These are phyloP conservation scores for Pyrenophora seminiperda DNA, from an alignment of 2,329 filamentous ascomycete species.

Conservation along the genomic window DNA sequence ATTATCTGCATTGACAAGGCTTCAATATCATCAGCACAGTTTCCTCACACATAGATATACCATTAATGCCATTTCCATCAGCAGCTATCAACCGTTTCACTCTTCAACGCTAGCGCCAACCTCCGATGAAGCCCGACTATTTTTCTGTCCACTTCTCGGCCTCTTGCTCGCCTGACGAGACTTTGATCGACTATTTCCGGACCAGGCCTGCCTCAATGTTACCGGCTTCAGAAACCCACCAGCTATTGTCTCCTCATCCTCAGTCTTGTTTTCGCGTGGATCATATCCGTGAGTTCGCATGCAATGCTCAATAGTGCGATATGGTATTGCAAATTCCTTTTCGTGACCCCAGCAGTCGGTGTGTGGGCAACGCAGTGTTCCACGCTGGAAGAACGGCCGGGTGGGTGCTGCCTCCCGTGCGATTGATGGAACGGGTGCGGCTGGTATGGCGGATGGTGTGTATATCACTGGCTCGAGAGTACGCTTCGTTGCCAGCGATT, in stretches of 20 bases:
- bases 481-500: conserved; percentile 38
- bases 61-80: not conserved
- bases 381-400: conserved; percentile 36
- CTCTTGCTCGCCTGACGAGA: conserved; percentile 22
- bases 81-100: not conserved
- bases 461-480: conserved; percentile 42
- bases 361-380: conserved; percentile 42
- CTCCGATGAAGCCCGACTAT: conserved; percentile 1
- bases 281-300: conserved; percentile 52
- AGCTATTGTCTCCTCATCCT: conserved; percentile 55
- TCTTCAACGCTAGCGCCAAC: not conserved
- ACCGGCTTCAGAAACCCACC: conserved; percentile 70
- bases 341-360: conserved; percentile 34
- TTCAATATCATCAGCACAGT: too few species aligned
- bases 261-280: conserved; percentile 49
- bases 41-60: too few species aligned
- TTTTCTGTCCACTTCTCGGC: conserved; percentile 12
- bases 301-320: conserved; percentile 53
- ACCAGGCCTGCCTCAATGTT: conserved; percentile 37
- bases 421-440: conserved; percentile 7
- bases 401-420: conserved; percentile 10
- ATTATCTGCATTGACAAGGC: too few species aligned
- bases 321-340: conserved; percentile 31
- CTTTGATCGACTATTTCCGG: conserved; percentile 31
- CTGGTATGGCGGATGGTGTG: conserved; percentile 38